Evolutionary conservation across 495 filamentous ascomycete species (phyloP).

Genomic region (Sabuloglossum arenarium): DNA sequence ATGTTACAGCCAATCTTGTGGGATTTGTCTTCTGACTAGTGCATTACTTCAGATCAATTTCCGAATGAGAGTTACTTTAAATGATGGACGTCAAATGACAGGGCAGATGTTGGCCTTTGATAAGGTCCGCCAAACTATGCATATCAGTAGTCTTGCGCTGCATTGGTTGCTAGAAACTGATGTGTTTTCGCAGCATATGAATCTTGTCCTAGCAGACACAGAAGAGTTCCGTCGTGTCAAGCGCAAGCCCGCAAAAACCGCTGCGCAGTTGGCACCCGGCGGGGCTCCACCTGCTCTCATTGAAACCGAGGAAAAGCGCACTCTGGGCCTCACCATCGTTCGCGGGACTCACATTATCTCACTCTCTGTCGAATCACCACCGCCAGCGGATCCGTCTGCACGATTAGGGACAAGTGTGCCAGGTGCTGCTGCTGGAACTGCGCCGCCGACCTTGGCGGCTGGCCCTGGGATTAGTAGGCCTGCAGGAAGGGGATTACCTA

Average conservation of each 20-base stretch:
- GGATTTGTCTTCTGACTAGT: background rate
- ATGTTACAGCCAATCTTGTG: too few species aligned
- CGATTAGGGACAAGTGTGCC: conserved; percentile 63
- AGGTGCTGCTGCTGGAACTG: conserved; percentile 33
- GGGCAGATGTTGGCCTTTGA: conserved; percentile 96
- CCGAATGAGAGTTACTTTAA: conserved; percentile 91
- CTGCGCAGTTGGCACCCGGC: conserved; percentile 41
- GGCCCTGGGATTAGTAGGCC: conserved; percentile 85
- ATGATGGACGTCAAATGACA: conserved; percentile 88
- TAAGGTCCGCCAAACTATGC: conserved; percentile 37
- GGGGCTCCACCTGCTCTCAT: conserved; percentile 35
- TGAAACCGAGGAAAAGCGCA: conserved; percentile 91
- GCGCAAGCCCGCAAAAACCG: conserved; percentile 60
- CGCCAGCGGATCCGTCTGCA: conserved; percentile 83
- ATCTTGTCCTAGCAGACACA: conserved; percentile 93
- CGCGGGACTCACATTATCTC: conserved; percentile 87
- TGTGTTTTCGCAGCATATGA: conserved; percentile 62
- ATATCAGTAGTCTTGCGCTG: background rate
- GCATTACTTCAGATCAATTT: conserved; percentile 67
- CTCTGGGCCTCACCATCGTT: conserved; percentile 82
- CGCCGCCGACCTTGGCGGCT: conserved; percentile 42
- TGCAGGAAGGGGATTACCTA: conserved; percentile 74
- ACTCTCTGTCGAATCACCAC: conserved; percentile 85
- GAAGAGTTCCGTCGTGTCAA: conserved; percentile 96
- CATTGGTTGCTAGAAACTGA: background rate